phyloP scores from a whole-genome alignment of 2,329 filamentous ascomycete species.

The Clonostachys sp. region DNA sequence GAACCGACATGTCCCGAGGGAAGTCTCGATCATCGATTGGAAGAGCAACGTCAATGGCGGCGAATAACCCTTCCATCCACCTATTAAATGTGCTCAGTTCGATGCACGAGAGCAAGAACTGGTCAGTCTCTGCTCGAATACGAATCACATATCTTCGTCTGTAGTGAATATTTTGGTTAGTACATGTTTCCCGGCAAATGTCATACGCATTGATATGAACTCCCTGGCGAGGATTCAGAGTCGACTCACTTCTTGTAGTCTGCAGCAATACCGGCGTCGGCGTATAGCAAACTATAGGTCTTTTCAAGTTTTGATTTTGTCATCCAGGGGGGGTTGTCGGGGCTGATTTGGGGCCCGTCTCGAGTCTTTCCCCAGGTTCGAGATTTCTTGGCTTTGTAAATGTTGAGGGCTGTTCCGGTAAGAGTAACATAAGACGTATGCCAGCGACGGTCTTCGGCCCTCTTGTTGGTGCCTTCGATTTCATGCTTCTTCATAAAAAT shows the following conservation, averaged over 20 bases:
- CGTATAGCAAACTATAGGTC: constrained; percentile 70
- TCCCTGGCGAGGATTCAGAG: not conserved
- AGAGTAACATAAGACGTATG: constrained; percentile 57
- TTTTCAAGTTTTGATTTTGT: constrained; percentile 53
- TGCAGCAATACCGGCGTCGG: constrained; percentile 68
- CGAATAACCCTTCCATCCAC: constrained; percentile 65
- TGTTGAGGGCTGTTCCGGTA: constrained; percentile 62
- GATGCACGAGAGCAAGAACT: constrained; percentile 65
- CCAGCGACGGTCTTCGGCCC: constrained; percentile 61
- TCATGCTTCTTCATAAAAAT: constrained; percentile 63
- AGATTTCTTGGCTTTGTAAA: constrained; percentile 60
- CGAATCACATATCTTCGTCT: constrained; percentile 64
- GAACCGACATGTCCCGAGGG: constrained; percentile 57
- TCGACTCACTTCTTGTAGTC: constrained; percentile 63
- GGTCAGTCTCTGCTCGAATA: constrained; percentile 68
- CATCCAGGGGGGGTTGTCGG: constrained; percentile 46
- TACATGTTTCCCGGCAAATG: not conserved
- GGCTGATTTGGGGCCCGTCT: constrained; percentile 40
- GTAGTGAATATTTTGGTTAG: not conserved
- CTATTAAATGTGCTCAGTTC: constrained; percentile 61
- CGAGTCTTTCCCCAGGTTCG: constrained; percentile 45
- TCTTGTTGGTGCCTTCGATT: constrained; percentile 58
- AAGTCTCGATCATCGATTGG: constrained; percentile 68
- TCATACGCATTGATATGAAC: not conserved
- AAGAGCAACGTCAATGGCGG: constrained; percentile 68